Conservation (phyloP, 1,284 basidiomycete species). For the Volvariella volvacea region DNA sequence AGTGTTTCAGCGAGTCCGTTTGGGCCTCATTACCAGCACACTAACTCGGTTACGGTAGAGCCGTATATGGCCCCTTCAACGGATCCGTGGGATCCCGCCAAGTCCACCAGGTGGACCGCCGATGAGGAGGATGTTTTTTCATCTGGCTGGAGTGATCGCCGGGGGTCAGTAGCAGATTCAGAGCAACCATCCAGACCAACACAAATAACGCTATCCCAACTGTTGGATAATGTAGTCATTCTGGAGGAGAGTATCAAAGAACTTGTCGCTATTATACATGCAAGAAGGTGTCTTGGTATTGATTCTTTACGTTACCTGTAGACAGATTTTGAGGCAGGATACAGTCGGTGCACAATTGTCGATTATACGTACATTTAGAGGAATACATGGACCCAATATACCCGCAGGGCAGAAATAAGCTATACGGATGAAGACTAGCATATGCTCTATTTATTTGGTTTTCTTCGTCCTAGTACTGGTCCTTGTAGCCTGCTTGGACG, state of each 20-base stretch:
- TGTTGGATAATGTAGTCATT: constrained; percentile 93
- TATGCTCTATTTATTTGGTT: neutral
- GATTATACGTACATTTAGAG: constrained; percentile 5
- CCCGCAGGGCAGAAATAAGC: constrained; percentile 5
- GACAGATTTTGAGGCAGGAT: constrained; percentile 8
- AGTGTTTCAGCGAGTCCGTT: constrained; percentile 72
- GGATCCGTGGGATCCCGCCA: constrained; percentile 57
- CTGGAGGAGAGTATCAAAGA: constrained; percentile 96
- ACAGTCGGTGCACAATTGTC: constrained; percentile 8
- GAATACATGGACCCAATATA: constrained; percentile 6
- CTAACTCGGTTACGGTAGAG: constrained; percentile 67
- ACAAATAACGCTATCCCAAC: constrained; percentile 67
- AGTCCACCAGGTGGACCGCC: constrained; percentile 40
- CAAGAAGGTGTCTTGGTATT: constrained; percentile 80
- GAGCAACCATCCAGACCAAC: constrained; percentile 28
- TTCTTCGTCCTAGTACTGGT: constrained; percentile 13
- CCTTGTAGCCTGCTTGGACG: constrained; percentile 24
- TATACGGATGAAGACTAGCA: constrained; percentile 3
- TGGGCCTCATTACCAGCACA: constrained; percentile 79
- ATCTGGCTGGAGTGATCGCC: constrained; percentile 49
- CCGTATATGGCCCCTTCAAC: constrained; percentile 58
- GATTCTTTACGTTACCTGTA: constrained; percentile 76
- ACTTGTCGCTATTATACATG: constrained; percentile 81
- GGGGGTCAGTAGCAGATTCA: constrained; percentile 9
- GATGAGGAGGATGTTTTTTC: constrained; percentile 67